Evolutionary conservation across 108 stramenopile species (phyloP).

Genomic region (Aurantiochytrium sp.): DNA sequence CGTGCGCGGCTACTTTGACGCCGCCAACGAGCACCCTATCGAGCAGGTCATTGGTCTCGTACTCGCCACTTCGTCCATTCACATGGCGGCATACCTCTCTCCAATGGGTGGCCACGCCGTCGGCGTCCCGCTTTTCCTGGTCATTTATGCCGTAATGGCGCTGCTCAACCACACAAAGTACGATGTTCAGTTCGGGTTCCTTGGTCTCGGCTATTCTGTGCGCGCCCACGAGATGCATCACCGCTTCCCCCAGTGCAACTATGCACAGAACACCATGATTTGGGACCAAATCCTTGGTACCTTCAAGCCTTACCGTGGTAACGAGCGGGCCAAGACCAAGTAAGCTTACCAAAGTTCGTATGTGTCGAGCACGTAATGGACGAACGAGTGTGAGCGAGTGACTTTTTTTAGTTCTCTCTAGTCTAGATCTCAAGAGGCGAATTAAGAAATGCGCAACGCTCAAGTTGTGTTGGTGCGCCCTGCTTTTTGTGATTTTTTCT

Average conservation of each 20-base stretch:
- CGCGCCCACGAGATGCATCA: conserved; percentile 86
- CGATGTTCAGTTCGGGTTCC: conserved; percentile 41
- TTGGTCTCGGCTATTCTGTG: conserved; percentile 47
- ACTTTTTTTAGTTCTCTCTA: not conserved
- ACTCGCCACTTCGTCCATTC: conserved; percentile 48
- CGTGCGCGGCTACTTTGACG: conserved; percentile 75
- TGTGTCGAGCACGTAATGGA: not conserved
- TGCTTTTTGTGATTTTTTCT: no score
- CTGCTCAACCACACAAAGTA: conserved; percentile 55
- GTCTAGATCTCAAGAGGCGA: not conserved
- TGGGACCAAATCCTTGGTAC: conserved; percentile 71
- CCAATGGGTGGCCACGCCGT: conserved; percentile 53
- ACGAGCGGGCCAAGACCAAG: not conserved
- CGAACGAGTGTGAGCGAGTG: not conserved
- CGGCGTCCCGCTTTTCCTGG: conserved; percentile 52
- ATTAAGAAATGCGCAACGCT: no score
- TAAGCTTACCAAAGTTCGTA: not conserved
- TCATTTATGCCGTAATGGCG: conserved; percentile 36
- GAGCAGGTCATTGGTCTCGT: conserved; percentile 68
- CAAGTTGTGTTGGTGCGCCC: no score
- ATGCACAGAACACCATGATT: conserved; percentile 80
- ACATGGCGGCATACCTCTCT: conserved; percentile 33
- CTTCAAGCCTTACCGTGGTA: conserved; percentile 65
- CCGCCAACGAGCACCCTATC: conserved; percentile 84
- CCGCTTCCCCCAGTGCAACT: conserved; percentile 78